Conservation (phyloP, 768 basidiomycete genomes). For the Imleria badia region DNA sequence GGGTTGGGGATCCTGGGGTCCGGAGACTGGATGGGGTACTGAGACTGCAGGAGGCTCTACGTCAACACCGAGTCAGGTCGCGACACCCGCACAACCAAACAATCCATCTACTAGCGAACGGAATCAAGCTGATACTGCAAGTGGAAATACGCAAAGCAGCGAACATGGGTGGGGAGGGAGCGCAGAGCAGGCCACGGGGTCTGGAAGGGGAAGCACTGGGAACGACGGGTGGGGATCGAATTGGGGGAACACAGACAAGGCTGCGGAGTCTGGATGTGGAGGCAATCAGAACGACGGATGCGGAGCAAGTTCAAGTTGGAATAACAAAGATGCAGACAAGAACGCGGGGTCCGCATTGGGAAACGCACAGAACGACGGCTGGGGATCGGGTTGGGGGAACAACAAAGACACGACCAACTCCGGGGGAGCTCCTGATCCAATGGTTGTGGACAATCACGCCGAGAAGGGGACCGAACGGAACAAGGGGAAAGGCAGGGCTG, state of each 20-base stretch:
- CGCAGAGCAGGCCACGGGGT: neutral
- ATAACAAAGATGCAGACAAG: neutral
- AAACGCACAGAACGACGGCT: neutral
- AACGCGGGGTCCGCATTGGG: neutral
- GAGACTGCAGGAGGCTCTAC: conserved; percentile 1
- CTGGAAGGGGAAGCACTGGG: conserved; percentile 4
- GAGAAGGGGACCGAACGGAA: conserved; percentile 1
- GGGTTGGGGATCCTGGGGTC: conserved; percentile 11
- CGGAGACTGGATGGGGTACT: conserved; percentile 9
- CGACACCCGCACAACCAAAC: neutral
- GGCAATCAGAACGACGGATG: neutral
- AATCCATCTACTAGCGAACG: neutral
- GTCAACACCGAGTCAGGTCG: conserved; percentile 3
- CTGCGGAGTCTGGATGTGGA: neutral
- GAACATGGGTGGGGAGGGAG: conserved; percentile 6
- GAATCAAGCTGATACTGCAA: neutral
- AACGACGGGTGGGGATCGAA: conserved; percentile 1
- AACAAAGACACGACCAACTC: conserved; percentile 1
- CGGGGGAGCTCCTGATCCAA: conserved; percentile 9
- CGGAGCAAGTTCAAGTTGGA: neutral
- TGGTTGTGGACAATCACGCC: conserved; percentile 3
- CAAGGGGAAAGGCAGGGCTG: conserved; percentile 11
- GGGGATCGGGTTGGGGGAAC: conserved; percentile 8
- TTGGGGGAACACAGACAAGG: conserved; percentile 3
- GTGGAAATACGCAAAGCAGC: neutral